Evolutionary conservation across 108 stramenopile genomes (phyloP), one percentile per base, ranked within the genome.

Genomic region (Skeletonema marinoi): DNA sequence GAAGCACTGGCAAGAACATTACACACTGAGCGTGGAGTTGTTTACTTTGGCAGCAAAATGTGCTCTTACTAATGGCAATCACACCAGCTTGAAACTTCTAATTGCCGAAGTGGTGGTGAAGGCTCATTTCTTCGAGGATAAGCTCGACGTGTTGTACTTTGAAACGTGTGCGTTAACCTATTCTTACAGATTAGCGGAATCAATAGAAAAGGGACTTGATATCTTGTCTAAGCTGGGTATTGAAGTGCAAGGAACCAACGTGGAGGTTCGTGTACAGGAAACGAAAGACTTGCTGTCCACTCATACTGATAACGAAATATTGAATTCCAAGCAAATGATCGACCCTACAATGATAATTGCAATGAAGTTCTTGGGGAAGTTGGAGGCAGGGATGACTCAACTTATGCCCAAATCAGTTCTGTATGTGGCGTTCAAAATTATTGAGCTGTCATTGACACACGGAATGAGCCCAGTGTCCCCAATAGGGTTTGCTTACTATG

Each of bases 331-430:
- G 32, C 2, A 29, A 62, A 71, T 71, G 71, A 16, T 36, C 19
- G 39, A 71, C 38, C 58, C 71, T 29, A 30, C 60, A 10, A 62
- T 61, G 60, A 71, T 71, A 5, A 71, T 71, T 39, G 60, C 60
- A 42, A 71, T 71, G 71, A 71, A 71, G n/a, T 71, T 71, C 33
- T 59, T 60, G 13, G 32, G 33, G 17, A 70, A 19, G 29, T 59
- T 71, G 54, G 60, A 31, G 7, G 1, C 62, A 30, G 21, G 38
- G 6, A 11, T 42, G 60, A 38, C 35, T 30, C 13, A 31, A n/a
- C 13, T 32, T 7, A 71, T 19, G 32, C 60, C 58, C n/a, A 41
- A 14, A 31, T 33, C 38, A 3, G 35, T 13, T 1, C 71, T 61
- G 17, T 3, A 41, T 62, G 71, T 62, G 0, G 29, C 60, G 6